These are phyloP conservation scores for Helotiales sp. DNA, from an alignment of 2,329 filamentous ascomycete genomes.

Conservation along the genomic window DNA sequence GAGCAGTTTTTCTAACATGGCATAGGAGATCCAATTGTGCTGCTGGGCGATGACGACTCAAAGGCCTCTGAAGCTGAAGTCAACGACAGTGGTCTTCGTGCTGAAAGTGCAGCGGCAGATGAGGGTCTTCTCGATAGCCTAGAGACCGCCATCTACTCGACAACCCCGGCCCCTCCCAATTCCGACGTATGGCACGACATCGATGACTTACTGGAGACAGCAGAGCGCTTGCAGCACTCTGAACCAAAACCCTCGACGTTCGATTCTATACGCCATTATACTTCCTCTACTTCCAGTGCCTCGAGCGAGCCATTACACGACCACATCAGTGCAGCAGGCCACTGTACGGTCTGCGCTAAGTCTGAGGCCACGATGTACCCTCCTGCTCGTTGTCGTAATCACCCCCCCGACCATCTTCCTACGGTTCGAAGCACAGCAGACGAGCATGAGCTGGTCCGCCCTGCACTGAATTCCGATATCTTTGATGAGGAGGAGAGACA, in stretches of 20 bases:
- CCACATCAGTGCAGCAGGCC: constrained; percentile 14
- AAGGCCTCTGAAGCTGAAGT: constrained; percentile 19
- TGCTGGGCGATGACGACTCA: constrained; percentile 15
- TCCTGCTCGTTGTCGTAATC: constrained; percentile 11
- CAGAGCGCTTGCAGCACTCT: constrained; percentile 14
- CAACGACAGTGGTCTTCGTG: constrained; percentile 14
- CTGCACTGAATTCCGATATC: neutral
- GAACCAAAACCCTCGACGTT: constrained; percentile 16
- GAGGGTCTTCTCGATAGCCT: constrained; percentile 11
- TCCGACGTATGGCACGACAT: constrained; percentile 23
- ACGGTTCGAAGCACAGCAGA: neutral
- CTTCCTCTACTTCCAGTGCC: constrained; percentile 5
- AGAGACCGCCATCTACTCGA: constrained; percentile 18
- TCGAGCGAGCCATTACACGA: constrained; percentile 23
- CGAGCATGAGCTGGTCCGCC: neutral
- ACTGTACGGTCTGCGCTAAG: constrained; percentile 2
- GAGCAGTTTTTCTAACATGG: constrained; percentile 15
- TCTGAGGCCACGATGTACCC: constrained; percentile 21
- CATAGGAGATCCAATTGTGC: constrained; percentile 22
- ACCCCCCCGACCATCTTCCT: neutral
- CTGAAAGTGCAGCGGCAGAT: constrained; percentile 12
- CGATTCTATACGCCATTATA: constrained; percentile 10
- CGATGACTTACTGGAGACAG: constrained; percentile 22
- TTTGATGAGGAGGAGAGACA: neutral
- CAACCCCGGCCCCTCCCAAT: constrained; percentile 20